phyloP scores from a whole-genome alignment of 78 protist species.

The Guillardia theta region DNA sequence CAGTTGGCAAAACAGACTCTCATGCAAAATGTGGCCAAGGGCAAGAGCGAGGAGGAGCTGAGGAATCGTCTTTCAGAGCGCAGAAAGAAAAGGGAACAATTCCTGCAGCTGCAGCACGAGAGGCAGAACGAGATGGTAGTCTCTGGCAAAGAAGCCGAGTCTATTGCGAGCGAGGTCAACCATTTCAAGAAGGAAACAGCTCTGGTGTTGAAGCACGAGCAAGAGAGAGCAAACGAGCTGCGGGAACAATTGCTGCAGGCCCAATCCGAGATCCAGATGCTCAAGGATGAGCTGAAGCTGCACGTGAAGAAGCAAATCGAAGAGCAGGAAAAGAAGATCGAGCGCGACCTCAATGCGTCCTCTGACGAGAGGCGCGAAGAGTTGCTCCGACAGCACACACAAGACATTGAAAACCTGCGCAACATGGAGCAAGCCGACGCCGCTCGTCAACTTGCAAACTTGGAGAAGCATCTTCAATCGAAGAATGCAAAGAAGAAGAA shows the following conservation, averaged over 20 bases:
- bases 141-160: neutral
- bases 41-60: conserved; percentile 23
- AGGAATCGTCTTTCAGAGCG: neutral
- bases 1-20: neutral
- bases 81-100: neutral
- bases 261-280: neutral
- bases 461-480: neutral
- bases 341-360: too few relatives aligned
- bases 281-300: neutral
- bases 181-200: neutral
- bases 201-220: neutral
- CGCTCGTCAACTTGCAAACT: neutral
- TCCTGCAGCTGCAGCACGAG: neutral
- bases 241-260: neutral
- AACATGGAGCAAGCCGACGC: neutral
- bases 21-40: neutral
- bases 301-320: neutral
- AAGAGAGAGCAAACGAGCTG: neutral
- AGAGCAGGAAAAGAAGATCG: neutral
- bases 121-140: neutral
- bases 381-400: neutral
- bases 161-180: neutral
- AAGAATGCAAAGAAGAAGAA: neutral
- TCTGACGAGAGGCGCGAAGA: neutral
- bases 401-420: neutral